Evolutionary conservation across 306 rosid species (phyloP).

Genomic region (Malus sylvestris): DNA sequence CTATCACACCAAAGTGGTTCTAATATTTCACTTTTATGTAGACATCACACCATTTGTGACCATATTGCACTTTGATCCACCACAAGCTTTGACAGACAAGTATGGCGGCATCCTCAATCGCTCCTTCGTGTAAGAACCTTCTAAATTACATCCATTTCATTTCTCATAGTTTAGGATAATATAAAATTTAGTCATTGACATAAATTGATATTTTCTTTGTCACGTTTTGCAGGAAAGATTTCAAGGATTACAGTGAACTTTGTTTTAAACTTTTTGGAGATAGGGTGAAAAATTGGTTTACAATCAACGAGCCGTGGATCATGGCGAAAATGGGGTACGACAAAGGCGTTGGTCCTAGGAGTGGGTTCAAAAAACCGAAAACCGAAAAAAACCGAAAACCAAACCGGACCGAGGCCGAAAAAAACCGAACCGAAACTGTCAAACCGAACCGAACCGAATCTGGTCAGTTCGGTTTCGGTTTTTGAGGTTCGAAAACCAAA

Average conservation of each 20-base stretch:
- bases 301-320: slow-evolving; percentile 3
- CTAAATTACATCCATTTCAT: neutral
- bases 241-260: slow-evolving; percentile 7
- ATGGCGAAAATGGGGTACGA: neutral
- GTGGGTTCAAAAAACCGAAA: too few relatives aligned
- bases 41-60: slow-evolving; percentile 10
- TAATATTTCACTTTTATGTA: neutral
- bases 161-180: neutral
- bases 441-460: too few relatives aligned
- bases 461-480: too few relatives aligned
- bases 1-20: too few relatives aligned
- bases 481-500: too few relatives aligned
- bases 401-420: too few relatives aligned
- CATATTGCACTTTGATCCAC: slow-evolving; percentile 9
- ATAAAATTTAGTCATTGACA: too few relatives aligned
- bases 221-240: neutral
- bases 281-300: slow-evolving; percentile 13
- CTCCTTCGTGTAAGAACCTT: slow-evolving; percentile 4
- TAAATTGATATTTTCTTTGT: too few relatives aligned
- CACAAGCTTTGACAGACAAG: slow-evolving; percentile 1
- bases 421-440: too few relatives aligned
- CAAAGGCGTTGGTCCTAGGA: neutral
- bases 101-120: neutral
- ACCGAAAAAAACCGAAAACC: too few relatives aligned
- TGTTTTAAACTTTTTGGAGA: slow-evolving; percentile 8